A percentile compares a stretch with the other conserved stretches of the same genome.
These are phyloP conservation scores for Cytospora paraplurivora DNA, from an alignment of 2,329 filamentous ascomycete genomes.

Conservation along the genomic window DNA sequence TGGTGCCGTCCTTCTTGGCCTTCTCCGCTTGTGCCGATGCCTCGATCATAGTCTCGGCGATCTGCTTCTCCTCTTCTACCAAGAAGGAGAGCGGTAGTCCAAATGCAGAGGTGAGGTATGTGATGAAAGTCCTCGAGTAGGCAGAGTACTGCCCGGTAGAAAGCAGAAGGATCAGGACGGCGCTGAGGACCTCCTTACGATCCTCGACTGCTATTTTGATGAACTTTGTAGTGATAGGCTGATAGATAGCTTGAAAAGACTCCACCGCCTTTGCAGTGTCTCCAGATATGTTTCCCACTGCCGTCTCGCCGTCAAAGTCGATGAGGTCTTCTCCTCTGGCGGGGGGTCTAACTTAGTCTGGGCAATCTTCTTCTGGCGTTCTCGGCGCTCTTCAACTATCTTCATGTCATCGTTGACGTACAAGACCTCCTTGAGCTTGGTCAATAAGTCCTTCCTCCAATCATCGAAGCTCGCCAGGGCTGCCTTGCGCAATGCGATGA, in stretches of 20 bases:
- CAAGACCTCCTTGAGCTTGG: constrained; percentile 67
- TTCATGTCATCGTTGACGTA: constrained; percentile 49
- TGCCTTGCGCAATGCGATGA: constrained; percentile 47
- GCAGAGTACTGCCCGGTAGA: constrained; percentile 75
- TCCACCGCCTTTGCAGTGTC: constrained; percentile 45
- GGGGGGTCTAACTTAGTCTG: constrained; percentile 40
- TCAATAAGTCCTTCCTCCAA: constrained; percentile 75
- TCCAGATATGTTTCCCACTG: constrained; percentile 24
- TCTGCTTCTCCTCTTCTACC: constrained; percentile 70
- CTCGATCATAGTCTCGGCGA: constrained; percentile 74
- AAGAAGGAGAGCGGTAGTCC: constrained; percentile 63
- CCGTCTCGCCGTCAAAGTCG: constrained; percentile 39
- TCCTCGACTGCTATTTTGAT: constrained; percentile 60
- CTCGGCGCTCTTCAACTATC: constrained; percentile 50
- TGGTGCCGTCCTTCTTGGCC: constrained; percentile 56
- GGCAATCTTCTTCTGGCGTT: constrained; percentile 47
- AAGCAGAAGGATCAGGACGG: constrained; percentile 69
- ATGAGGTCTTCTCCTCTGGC: constrained; percentile 45
- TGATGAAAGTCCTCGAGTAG: constrained; percentile 68
- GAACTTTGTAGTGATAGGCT: constrained; percentile 56
- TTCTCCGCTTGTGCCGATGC: constrained; percentile 49
- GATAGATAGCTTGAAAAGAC: constrained; percentile 54
- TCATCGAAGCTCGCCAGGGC: constrained; percentile 71
- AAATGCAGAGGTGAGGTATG: constrained; percentile 69
- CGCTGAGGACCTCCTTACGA: constrained; percentile 66